phyloP scores from a whole-genome alignment of 805 yeast genomes.

The Tanozyma kutaoensis region DNA sequence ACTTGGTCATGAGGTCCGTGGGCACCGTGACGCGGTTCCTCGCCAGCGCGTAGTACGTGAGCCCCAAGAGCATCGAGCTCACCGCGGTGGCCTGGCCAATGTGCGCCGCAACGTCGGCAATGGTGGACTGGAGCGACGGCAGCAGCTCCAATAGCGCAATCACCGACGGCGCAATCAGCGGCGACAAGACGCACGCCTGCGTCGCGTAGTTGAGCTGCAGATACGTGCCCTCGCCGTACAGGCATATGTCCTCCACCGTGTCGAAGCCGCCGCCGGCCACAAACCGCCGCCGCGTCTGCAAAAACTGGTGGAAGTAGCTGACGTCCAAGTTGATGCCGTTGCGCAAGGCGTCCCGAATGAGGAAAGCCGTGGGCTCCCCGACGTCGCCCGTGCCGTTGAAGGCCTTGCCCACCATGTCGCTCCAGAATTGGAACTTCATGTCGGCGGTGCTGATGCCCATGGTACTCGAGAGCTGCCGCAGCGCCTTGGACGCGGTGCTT shows the following conservation, averaged over 20 bases:
- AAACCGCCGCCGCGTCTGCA: constrained; percentile 45
- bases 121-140: constrained; percentile 23
- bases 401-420: constrained; percentile 39
- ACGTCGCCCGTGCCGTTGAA: constrained; percentile 21
- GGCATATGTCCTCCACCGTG: constrained; percentile 44
- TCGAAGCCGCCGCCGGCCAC: constrained; percentile 32
- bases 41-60: constrained; percentile 39
- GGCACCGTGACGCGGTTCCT: constrained; percentile 50
- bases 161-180: constrained; percentile 42
- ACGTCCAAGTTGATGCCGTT: constrained; percentile 38
- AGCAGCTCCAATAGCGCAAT: constrained; percentile 34
- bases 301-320: constrained; percentile 41
- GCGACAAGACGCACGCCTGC: constrained; percentile 47
- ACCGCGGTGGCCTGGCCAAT: constrained; percentile 73
- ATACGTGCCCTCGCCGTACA: constrained; percentile 68
- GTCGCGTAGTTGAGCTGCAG: constrained; percentile 62
- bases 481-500: constrained; percentile 17
- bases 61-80: constrained; percentile 48
- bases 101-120: constrained; percentile 61
- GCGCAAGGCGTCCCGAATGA: constrained; percentile 39
- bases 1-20: constrained; percentile 38
- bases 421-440: constrained; percentile 66
- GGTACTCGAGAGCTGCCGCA: constrained; percentile 13
- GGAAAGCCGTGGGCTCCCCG: constrained; percentile 54
- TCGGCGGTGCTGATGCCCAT: constrained; percentile 28